Conservation (phyloP, 2,329 filamentous ascomycete species). For the Fusarium nelsonii region DNA sequence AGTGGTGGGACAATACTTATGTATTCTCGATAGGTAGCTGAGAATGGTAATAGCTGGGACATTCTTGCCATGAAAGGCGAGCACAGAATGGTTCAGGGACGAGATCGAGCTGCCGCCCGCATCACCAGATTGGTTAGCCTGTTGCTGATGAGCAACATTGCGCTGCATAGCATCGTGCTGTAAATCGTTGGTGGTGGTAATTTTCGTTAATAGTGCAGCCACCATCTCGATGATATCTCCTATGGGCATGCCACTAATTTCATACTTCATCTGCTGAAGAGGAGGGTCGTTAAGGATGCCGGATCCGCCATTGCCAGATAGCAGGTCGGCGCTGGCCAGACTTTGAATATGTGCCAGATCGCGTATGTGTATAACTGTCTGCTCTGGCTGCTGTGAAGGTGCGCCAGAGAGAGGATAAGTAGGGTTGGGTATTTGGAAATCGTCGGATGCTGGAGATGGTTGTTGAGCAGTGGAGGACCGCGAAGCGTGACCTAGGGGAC, state of each 20-base stretch:
- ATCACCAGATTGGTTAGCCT: slow-evolving; percentile 62
- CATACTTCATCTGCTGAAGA: slow-evolving; percentile 76
- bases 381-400: slow-evolving; percentile 51
- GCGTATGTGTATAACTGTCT: slow-evolving; percentile 79
- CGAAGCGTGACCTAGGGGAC: slow-evolving; percentile 46
- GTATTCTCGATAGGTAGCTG: slow-evolving; percentile 94
- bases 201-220: slow-evolving; percentile 93
- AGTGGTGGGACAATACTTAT: slow-evolving; percentile 98
- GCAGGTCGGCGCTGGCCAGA: slow-evolving; percentile 82
- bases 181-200: slow-evolving; percentile 94
- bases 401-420: slow-evolving; percentile 51
- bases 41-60: slow-evolving; percentile 96
- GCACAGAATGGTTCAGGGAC: slow-evolving; percentile 73
- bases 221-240: slow-evolving; percentile 99
- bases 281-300: slow-evolving; percentile 65
- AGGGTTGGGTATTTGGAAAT: slow-evolving; percentile 54
- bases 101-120: slow-evolving; percentile 67
- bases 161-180: slow-evolving; percentile 93
- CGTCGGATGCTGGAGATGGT: slow-evolving; percentile 55
- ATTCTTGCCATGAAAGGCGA: slow-evolving; percentile 98
- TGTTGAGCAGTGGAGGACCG: slow-evolving; percentile 46
- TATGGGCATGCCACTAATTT: slow-evolving; percentile 98
- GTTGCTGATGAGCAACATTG: slow-evolving; percentile 69
- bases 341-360: slow-evolving; percentile 92
- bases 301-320: slow-evolving; percentile 61